Evolutionary conservation across 768 basidiomycete genomes (phyloP).

Genomic region (Tricholoma sp.): DNA sequence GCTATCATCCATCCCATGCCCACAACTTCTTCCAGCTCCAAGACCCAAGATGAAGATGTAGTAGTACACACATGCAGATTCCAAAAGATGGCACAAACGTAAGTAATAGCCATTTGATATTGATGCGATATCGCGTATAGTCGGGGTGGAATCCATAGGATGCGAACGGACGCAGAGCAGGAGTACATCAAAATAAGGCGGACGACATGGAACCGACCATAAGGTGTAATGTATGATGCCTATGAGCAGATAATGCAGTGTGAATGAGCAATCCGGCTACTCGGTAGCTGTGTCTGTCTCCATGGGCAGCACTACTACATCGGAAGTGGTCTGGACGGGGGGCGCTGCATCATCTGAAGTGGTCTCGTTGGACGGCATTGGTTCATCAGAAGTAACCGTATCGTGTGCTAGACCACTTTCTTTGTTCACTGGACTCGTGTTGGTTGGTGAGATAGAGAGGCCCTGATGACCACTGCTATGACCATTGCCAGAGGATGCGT

Average conservation of each 20-base stretch:
- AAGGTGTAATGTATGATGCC: constrained; percentile 15
- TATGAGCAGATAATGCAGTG: constrained; percentile 2
- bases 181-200: constrained; percentile 10
- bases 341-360: not conserved
- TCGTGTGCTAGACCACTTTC: constrained; percentile 50
- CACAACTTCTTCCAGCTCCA: constrained; percentile 14
- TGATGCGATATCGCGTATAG: constrained; percentile 15
- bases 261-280: constrained; percentile 4
- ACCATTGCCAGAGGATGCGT: constrained; percentile 61
- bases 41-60: constrained; percentile 16
- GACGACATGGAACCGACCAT: constrained; percentile 9
- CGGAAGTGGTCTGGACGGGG: not conserved
- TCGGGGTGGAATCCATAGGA: constrained; percentile 19
- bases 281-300: constrained; percentile 9
- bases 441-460: constrained; percentile 73
- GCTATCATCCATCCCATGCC: constrained; percentile 6
- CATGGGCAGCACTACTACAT: not conserved
- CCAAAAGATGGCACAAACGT: constrained; percentile 31
- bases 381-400: constrained; percentile 27
- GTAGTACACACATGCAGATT: constrained; percentile 32
- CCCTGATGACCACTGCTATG: constrained; percentile 48
- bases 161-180: constrained; percentile 12
- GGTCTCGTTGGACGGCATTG: not conserved
- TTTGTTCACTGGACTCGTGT: constrained; percentile 58
- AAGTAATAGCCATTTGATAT: constrained; percentile 23